These are phyloP conservation scores for Metschnikowia santaceciliae DNA, from an alignment of 805 yeast genomes.

Conservation along the genomic window DNA sequence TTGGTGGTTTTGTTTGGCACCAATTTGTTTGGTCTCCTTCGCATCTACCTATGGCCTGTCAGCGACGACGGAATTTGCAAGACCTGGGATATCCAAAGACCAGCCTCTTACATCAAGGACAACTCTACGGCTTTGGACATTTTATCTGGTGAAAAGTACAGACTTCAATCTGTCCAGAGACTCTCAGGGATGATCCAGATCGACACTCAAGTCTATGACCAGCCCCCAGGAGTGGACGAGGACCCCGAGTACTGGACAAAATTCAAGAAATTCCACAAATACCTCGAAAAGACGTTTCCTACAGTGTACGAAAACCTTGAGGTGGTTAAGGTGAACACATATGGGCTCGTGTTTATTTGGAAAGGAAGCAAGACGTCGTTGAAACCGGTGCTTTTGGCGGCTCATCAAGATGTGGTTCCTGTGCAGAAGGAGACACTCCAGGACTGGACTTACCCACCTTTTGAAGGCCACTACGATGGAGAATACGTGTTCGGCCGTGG, in stretches of 20 bases:
- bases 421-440: slow-evolving; percentile 35
- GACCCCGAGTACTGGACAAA: slow-evolving; percentile 18
- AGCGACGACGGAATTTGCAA: slow-evolving; percentile 16
- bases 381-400: slow-evolving; percentile 36
- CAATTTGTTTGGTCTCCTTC: slow-evolving; percentile 18
- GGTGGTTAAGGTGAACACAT: slow-evolving; percentile 32
- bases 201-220: slow-evolving; percentile 18
- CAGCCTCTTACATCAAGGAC: slow-evolving; percentile 22
- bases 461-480: slow-evolving; percentile 33
- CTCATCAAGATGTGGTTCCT: slow-evolving; percentile 43
- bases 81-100: slow-evolving; percentile 19
- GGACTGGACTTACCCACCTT: slow-evolving; percentile 39
- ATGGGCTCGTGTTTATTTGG: slow-evolving; percentile 38
- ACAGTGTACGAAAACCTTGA: slow-evolving; percentile 30
- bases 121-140: slow-evolving; percentile 26
- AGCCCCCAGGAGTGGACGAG: slow-evolving; percentile 16
- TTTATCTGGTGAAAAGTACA: slow-evolving; percentile 10
- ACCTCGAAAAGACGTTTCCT: slow-evolving; percentile 31
- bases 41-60: slow-evolving; percentile 17
- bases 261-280: slow-evolving; percentile 26
- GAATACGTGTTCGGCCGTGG: slow-evolving; percentile 19
- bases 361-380: slow-evolving; percentile 26
- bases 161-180: slow-evolving; percentile 9
- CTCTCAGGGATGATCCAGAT: slow-evolving; percentile 16
- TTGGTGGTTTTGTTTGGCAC: slow-evolving; percentile 20